Conservation (phyloP, 2,329 filamentous ascomycete genomes). For the Geosmithia flava region DNA sequence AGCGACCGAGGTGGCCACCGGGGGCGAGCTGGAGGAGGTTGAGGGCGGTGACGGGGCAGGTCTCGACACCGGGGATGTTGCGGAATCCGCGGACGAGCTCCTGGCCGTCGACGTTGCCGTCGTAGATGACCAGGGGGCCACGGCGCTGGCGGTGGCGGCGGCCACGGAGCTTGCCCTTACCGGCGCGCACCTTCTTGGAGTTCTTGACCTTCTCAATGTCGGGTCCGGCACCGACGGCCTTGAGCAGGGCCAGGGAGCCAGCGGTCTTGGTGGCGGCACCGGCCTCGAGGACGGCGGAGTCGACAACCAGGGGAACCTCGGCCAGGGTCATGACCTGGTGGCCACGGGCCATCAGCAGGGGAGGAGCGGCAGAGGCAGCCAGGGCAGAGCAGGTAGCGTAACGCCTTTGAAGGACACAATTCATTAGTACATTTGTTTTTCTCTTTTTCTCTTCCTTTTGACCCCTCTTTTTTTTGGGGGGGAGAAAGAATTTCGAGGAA, state of each 20-base stretch:
- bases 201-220: slow-evolving; percentile 93
- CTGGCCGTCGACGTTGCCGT: slow-evolving; percentile 89
- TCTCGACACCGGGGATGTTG: slow-evolving; percentile 98
- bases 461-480: not conserved
- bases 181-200: slow-evolving; percentile 93
- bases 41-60: slow-evolving; percentile 80
- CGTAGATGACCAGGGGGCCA: slow-evolving; percentile 95
- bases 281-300: slow-evolving; percentile 77
- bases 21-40: slow-evolving; percentile 99
- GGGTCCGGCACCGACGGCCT: slow-evolving; percentile 77
- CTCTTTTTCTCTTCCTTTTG: not conserved
- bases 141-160: slow-evolving; percentile 96
- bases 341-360: slow-evolving; percentile 91
- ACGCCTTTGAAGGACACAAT: slow-evolving; percentile 42
- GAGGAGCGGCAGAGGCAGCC: slow-evolving; percentile 87
- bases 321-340: slow-evolving; percentile 88
- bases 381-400: slow-evolving; percentile 97
- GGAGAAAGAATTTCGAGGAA: not conserved
- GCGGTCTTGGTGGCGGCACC: slow-evolving; percentile 79
- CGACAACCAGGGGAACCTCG: slow-evolving; percentile 93
- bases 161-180: slow-evolving; percentile 97
- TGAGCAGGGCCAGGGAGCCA: slow-evolving; percentile 74
- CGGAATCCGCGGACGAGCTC: slow-evolving; percentile 90
- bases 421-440: not conserved
- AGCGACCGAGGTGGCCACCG: slow-evolving; percentile 96